Base-by-base conservation (phyloP, 495 filamentous ascomycete species). In the Penicillium antarcticum region DNA sequence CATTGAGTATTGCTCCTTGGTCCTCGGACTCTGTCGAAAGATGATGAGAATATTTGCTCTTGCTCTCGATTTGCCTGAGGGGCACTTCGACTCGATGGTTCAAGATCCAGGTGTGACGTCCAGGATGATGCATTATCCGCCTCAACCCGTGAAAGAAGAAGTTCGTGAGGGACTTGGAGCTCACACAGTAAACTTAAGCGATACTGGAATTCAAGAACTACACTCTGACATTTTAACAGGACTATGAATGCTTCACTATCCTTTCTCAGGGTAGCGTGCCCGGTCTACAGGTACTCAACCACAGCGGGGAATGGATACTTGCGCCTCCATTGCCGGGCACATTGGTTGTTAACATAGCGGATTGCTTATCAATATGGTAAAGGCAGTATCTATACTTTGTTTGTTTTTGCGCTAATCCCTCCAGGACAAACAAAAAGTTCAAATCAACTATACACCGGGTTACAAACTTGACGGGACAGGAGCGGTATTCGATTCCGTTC, bases 291-390 rank as follows among this genome's bases (percentile, higher is more conserved):
- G 70, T 80, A 12, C 66, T 74, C 0, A 73, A 66, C 39, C 52
- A 65, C 9, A 52, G 59, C 7, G 65, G 63, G 0, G 55, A 73
- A 14, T 80, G 77, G 75, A 69, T 76, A 16, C 47, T 65, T 3
- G 76, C 76, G 0, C 53, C 60, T 6, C 76, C 75, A 1, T 71
- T 73, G 32, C 65, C 61, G 6, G 68, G 68, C 5, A 71, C 70
- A 5, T 69, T 77, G 39, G 75, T 82, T 6, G 72, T 82, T 18
- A 80, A 82, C 52, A 71, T 80, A 13, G 74, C 69, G 2, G 73
- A 82, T 56, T 68, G 72, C 45, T 48, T 80, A 26, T 62, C 68
- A 31, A 60, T 73, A 23, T 77, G 72, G 75, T 76, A 56, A 44
- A 53, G 12, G 5, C 5, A 5, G 4, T 26, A 29, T 4, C 1